phyloP scores from a whole-genome alignment of 345 rosid species.

The Cochlearia excelsa region DNA sequence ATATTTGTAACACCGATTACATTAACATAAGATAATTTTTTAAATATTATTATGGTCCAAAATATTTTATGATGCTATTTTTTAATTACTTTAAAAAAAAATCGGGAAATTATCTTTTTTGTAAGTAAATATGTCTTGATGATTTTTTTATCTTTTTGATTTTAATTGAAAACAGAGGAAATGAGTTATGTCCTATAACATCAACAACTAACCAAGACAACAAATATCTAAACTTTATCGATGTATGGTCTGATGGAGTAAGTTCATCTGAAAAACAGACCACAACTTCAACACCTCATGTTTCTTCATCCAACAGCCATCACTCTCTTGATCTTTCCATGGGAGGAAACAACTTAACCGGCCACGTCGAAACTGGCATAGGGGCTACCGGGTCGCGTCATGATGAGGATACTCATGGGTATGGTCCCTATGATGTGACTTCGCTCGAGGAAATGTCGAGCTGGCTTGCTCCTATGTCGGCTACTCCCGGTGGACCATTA shows the following conservation, averaged over 20 bases:
- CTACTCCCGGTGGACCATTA: conserved; percentile 70
- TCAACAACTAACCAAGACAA: conserved; percentile 25
- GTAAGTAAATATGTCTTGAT: conserved; percentile 10
- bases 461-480: conserved; percentile 43
- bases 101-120: too few relatives aligned
- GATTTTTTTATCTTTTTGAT: neutral
- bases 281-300: conserved; percentile 29
- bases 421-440: conserved; percentile 29
- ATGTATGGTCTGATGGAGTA: conserved; percentile 54
- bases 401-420: conserved; percentile 32
- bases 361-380: conserved; percentile 40
- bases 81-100: too few relatives aligned
- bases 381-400: conserved; percentile 32
- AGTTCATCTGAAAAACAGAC: conserved; percentile 34
- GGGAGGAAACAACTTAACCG: conserved; percentile 43
- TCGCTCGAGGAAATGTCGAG: conserved; percentile 29
- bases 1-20: too few relatives aligned
- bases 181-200: conserved; percentile 20
- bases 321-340: conserved; percentile 47
- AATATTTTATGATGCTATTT: too few relatives aligned
- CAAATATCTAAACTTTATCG: conserved; percentile 48
- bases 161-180: conserved; percentile 26
- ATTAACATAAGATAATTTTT: too few relatives aligned
- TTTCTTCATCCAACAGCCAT: conserved; percentile 39
- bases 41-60: too few relatives aligned